Base-by-base conservation (phyloP, 371 early-diverging fungal species). In the Apophysomyces ossiformis region DNA sequence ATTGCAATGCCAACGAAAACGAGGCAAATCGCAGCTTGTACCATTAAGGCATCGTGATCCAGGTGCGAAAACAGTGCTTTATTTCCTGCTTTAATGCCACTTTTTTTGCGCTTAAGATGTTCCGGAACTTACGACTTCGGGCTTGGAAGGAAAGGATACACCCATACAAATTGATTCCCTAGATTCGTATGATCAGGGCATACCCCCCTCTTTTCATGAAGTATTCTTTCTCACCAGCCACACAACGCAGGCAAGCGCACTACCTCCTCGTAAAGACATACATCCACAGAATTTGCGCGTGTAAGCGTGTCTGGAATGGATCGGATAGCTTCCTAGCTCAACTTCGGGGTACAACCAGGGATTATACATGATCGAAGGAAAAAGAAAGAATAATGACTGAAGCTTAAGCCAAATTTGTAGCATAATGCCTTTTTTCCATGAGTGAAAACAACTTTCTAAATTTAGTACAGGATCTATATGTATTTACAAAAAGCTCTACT, bases 51-150 rank as follows among this genome's bases (percentile, higher is more conserved):
- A 12, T 65, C 43, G 12, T 63, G 36, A 41, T 78, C 64, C n/a
- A 78, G 57, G 46, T 78, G 69, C 9, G 82, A 78, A 61, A 69
- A 81, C 11, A 81, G 47, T 0, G 79, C 82, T 81, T 50, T 5
- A 7, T 26, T 50, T 46, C 26, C 39, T 43, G 43, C 7, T 12
- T 60, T 16, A 44, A 13, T 60, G 1, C 18, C 38, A 11, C 4
- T 39, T 44, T 13, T n/a, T 41, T 60, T 1, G 16, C 32, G 32
- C 32, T 57, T 21, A 61, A 65, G 41, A 26, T 3, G n/a, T 18
- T 36, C 60, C 26, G 8, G 37, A 21, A 47, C 54, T 50, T 21
- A 50, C 54, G 54, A 16, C 54, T 50, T 18, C 54, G 54, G 54
- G 32, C 21, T 21, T 50, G 21, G 21, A 50, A 50, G 21, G 54